phyloP scores from a whole-genome alignment of 192 early-diverging fungal genomes.

The Bifiguratus adelaidae region DNA sequence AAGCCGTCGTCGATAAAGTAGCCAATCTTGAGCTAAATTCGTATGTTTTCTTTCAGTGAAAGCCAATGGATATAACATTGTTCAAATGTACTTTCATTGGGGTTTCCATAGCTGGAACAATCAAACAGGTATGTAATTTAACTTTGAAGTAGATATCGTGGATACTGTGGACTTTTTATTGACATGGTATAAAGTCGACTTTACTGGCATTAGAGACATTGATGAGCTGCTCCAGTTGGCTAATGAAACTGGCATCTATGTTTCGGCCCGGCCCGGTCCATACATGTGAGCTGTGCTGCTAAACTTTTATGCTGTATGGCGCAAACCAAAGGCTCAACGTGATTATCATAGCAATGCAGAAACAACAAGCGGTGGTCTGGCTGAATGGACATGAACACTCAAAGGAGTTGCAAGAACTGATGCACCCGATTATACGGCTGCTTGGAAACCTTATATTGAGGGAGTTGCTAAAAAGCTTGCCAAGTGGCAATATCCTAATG shows the following conservation, averaged over 20 bases:
- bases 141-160: not conserved
- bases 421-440: constrained; percentile 5
- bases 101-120: constrained; percentile 48
- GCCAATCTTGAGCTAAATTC: constrained; percentile 1
- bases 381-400: constrained; percentile 3
- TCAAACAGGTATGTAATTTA: constrained; percentile 4
- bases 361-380: constrained; percentile 7
- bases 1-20: constrained; percentile 3
- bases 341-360: constrained; percentile 5
- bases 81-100: constrained; percentile 80
- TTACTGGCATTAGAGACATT: constrained; percentile 54
- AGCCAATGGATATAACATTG: constrained; percentile 46
- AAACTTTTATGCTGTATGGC: not conserved
- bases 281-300: constrained; percentile 48
- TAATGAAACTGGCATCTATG: constrained; percentile 56
- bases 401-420: constrained; percentile 5
- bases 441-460: constrained; percentile 9
- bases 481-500: constrained; percentile 18
- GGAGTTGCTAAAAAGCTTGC: not conserved
- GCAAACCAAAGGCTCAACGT: not conserved
- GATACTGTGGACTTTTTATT: not conserved
- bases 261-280: constrained; percentile 64
- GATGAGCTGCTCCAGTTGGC: constrained; percentile 50
- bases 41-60: constrained; percentile 1
- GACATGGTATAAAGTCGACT: not conserved